Evolutionary conservation across 2,329 filamentous ascomycete genomes (phyloP), one percentile per base, ranked within the genome.

Genomic region (Cercospora sp.): DNA sequence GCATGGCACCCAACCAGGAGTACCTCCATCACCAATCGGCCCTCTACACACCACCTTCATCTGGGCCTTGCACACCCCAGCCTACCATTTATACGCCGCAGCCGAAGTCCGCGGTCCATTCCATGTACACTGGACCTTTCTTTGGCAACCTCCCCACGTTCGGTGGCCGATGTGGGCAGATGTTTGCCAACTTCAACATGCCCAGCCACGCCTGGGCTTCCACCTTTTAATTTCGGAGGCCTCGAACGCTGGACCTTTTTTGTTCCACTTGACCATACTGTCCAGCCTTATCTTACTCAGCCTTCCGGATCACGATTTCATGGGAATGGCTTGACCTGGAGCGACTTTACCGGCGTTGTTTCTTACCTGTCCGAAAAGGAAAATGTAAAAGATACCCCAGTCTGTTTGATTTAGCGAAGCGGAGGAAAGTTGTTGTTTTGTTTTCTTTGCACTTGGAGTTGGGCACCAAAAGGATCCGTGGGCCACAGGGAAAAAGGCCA

Each of bases 61-160:
- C 75, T 57, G 72, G 70, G 60, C 67, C 69, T 18, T 70, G 73
- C 69, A 75, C 70, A 57, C 76, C 74, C n/a, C 72, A 74, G 66
- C 70, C 71, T n/a, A 67, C 65, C 51, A 67, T 71, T 21, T 73
- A 76, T 73, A 74, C 73, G 70, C 69, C 70, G 51, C 69, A 69
- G 59, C 64, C 70, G 26, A 72, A 73, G 71, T 64, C 71, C 49
- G 66, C 69, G 26, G 68, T 69, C 55, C 66, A 70, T 26, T 64
- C 68, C 62, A 65, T 68, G 53, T 67, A 68, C 57, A 58, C 70
- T 32, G 67, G 63, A 43, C 67, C 66, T 37, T 71, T 73, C 67
- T 70, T 73, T 49, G 71, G 67, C 51, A 68, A 69, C 34, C 49
- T 71, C 21, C 67, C 70, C 21, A 65, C 69, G 55, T 70, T 73